Conservation (phyloP, 2,329 filamentous ascomycete species). For the Scedosporium apiospermum region DNA sequence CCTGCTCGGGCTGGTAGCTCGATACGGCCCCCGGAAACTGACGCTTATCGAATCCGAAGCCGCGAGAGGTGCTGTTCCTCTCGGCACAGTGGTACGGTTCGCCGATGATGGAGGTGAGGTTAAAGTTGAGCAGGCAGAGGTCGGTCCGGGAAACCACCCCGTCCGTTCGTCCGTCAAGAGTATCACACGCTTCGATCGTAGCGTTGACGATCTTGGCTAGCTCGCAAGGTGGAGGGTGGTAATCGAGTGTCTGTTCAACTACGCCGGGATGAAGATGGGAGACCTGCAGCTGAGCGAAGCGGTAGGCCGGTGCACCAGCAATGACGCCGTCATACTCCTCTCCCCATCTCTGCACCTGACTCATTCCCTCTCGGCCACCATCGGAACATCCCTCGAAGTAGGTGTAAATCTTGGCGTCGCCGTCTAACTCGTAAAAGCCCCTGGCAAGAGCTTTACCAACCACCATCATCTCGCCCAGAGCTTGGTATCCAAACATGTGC, state of each 20-base stretch:
- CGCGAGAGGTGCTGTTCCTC: conserved; percentile 13
- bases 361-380: conserved; percentile 40
- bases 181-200: conserved; percentile 45
- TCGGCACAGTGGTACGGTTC: conserved; percentile 23
- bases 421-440: conserved; percentile 23
- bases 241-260: conserved; percentile 28
- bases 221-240: conserved; percentile 33
- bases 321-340: conserved; percentile 34
- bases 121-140: conserved; percentile 24
- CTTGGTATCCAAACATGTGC: conserved; percentile 41
- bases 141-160: conserved; percentile 36
- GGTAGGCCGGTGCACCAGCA: conserved; percentile 35
- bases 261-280: conserved; percentile 26
- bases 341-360: conserved; percentile 27
- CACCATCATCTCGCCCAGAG: conserved; percentile 34
- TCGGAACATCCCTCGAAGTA: conserved; percentile 43
- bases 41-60: conserved; percentile 17
- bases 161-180: conserved; percentile 43
- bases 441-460: conserved; percentile 33
- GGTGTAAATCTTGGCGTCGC: conserved; percentile 28
- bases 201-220: conserved; percentile 41
- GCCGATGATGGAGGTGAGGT: conserved; percentile 21
- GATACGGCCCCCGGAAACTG: not conserved
- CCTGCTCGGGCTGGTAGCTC: conserved; percentile 20
- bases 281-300: conserved; percentile 31